Evolutionary conservation across 306 rosid species (phyloP), one percentile per base, ranked within the genome.

Genomic region (Castanea mollissima): DNA sequence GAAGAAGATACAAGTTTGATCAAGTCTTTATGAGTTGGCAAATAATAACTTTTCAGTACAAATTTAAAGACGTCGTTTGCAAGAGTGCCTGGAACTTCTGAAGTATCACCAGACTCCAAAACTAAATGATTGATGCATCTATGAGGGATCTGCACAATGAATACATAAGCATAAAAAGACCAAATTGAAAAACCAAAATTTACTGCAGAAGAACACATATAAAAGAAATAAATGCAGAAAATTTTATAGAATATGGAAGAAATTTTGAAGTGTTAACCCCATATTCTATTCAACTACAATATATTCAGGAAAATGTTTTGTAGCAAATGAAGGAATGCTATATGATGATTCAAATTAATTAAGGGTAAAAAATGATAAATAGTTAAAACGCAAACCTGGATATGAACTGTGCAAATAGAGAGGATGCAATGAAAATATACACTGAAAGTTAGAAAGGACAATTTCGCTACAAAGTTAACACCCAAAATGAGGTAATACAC

Each of bases 21-120:
- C 81, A 52, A 79, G 82, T 71, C 83, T 89, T 86, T 79, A 80
- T 82, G 46, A 63, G 86, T 51, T 78, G 82, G 81, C 75, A 85
- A 90, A 88, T 79, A 78, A 83, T 56, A 71, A 69, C 75, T 49
- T 71, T 85, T 79, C 65, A 20, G 75, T 83, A 86, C 92, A 88
- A 73, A 84, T 79, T 86, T 85, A 88, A 90, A 88, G 84, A 87
- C 83, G 88, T 89, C 92, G 82, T 90, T 90, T 90, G 92, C 80
- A 90, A 86, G 84, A 84, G 83, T 78, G 92, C 89, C 87, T 72
- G 82, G 88, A 86, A 90, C 94, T 85, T 90, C 94, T 88, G 94
- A 88, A 88, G 94, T 83, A 90, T 90, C 94, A 85, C 87, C 94
- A 67, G 87, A 86, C 92, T 90, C 94, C 92, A 90, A 90, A 90